Evolutionary conservation across 2,329 filamentous ascomycete species (phyloP).

Genomic region (Penicillium italicum): DNA sequence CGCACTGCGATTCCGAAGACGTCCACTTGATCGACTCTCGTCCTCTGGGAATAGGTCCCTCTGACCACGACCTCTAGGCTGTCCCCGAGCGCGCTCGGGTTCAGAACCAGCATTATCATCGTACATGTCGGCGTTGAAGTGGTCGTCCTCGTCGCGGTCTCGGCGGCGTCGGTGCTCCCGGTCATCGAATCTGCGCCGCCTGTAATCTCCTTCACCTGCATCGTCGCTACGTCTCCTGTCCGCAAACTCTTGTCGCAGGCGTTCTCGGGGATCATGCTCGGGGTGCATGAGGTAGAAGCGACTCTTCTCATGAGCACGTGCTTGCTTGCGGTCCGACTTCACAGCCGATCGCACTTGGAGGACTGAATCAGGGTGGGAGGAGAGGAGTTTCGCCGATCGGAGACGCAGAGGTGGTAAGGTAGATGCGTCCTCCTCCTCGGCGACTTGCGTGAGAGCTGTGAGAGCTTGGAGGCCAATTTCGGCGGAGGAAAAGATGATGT

Average conservation of each 20-base stretch:
- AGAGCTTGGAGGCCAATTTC: constrained; percentile 55
- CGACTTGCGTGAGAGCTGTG: constrained; percentile 44
- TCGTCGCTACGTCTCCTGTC: constrained; percentile 44
- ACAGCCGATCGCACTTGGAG: constrained; percentile 73
- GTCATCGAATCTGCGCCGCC: constrained; percentile 58
- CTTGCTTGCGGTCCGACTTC: constrained; percentile 72
- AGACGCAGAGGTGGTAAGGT: constrained; percentile 60
- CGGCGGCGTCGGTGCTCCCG: constrained; percentile 48
- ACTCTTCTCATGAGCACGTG: constrained; percentile 73
- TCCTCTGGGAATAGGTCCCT: constrained; percentile 41
- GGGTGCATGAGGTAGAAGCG: constrained; percentile 91
- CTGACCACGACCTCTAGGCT: constrained; percentile 30
- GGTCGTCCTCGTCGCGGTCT: constrained; percentile 50
- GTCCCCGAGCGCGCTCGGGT: constrained; percentile 26
- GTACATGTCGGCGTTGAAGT: constrained; percentile 76
- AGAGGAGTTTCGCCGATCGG: constrained; percentile 65
- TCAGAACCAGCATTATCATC: constrained; percentile 57
- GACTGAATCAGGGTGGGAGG: constrained; percentile 63
- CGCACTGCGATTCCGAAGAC: constrained; percentile 58
- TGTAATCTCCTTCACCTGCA: constrained; percentile 43
- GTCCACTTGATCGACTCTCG: constrained; percentile 38
- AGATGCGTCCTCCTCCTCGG: constrained; percentile 37
- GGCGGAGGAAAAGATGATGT: constrained; percentile 67
- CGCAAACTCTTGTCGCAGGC: constrained; percentile 53
- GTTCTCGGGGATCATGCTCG: constrained; percentile 77